Evolutionary conservation across 371 early-diverging fungal genomes (phyloP).

Genomic region (Apophysomyces ossiformis): DNA sequence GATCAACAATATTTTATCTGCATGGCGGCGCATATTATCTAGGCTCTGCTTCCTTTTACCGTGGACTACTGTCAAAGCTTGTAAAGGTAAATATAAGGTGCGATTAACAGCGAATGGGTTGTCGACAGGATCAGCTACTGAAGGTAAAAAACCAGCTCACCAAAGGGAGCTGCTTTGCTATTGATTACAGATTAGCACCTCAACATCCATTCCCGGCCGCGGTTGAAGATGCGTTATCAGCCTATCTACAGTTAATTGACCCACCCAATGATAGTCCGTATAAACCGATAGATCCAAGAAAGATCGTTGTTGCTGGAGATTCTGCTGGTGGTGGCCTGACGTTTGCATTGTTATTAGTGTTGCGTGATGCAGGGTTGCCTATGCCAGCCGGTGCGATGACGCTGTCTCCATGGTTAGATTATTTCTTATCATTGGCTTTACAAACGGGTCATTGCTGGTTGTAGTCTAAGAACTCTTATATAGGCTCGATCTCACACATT

Average conservation of each 20-base stretch:
- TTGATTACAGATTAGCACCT: slow-evolving; percentile 85
- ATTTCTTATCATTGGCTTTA: neutral
- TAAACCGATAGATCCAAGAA: slow-evolving; percentile 56
- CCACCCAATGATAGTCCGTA: slow-evolving; percentile 47
- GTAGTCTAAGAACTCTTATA: neutral
- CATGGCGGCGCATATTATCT: slow-evolving; percentile 79
- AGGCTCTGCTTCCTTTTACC: slow-evolving; percentile 53
- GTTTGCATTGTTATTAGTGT: slow-evolving; percentile 50
- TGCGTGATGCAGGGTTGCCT: slow-evolving; percentile 58
- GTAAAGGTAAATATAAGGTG: slow-evolving; percentile 33
- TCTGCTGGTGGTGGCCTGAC: slow-evolving; percentile 77
- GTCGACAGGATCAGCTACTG: neutral
- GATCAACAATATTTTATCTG: slow-evolving; percentile 53
- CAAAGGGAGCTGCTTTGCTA: slow-evolving; percentile 28
- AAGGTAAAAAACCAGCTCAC: slow-evolving; percentile 25
- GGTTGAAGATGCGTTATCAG: slow-evolving; percentile 78
- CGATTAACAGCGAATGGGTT: too few species aligned
- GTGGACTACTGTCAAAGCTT: slow-evolving; percentile 44
- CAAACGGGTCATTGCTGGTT: slow-evolving; percentile 21
- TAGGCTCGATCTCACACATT: slow-evolving; percentile 66
- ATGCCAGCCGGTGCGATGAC: slow-evolving; percentile 54
- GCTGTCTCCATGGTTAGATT: slow-evolving; percentile 53
- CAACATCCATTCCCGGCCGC: slow-evolving; percentile 84
- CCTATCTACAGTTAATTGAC: slow-evolving; percentile 71
- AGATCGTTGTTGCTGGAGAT: slow-evolving; percentile 82